A percentile compares a stretch with the other conserved stretches of the same genome.
These are phyloP conservation scores for Ceriops tagal DNA, from an alignment of 345 rosid species.

Conservation along the genomic window DNA sequence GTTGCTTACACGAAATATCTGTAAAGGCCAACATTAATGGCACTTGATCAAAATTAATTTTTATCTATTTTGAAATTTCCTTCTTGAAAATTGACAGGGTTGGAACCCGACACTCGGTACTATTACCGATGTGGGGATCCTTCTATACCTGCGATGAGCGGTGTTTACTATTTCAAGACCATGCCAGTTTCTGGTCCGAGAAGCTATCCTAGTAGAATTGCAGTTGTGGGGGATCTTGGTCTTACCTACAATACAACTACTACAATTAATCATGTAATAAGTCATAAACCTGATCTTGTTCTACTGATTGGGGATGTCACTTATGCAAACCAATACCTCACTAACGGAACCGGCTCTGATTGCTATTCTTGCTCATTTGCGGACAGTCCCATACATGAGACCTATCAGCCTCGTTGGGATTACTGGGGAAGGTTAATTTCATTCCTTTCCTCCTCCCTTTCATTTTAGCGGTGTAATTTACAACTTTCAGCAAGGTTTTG, in stretches of 20 bases:
- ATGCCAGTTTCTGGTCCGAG: slow-evolving; percentile 60
- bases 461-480: neutral
- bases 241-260: slow-evolving; percentile 78
- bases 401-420: slow-evolving; percentile 98
- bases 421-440: slow-evolving; percentile 81
- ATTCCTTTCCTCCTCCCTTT: neutral
- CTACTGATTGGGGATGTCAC: slow-evolving; percentile 73
- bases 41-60: no score
- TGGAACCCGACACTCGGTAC: slow-evolving; percentile 54
- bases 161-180: slow-evolving; percentile 49
- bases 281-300: slow-evolving; percentile 77
- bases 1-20: no score
- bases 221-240: slow-evolving; percentile 78
- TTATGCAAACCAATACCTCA: slow-evolving; percentile 68
- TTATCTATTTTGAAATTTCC: no score
- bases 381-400: slow-evolving; percentile 59
- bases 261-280: slow-evolving; percentile 46
- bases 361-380: slow-evolving; percentile 59
- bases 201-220: slow-evolving; percentile 64
- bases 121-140: slow-evolving; percentile 76
- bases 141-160: slow-evolving; percentile 56
- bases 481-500: neutral
- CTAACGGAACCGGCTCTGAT: slow-evolving; percentile 53
- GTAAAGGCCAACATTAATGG: no score
- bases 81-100: slow-evolving; percentile 38